Base-by-base conservation (phyloP, 495 filamentous ascomycete species). In the Xylaria intraflava region DNA sequence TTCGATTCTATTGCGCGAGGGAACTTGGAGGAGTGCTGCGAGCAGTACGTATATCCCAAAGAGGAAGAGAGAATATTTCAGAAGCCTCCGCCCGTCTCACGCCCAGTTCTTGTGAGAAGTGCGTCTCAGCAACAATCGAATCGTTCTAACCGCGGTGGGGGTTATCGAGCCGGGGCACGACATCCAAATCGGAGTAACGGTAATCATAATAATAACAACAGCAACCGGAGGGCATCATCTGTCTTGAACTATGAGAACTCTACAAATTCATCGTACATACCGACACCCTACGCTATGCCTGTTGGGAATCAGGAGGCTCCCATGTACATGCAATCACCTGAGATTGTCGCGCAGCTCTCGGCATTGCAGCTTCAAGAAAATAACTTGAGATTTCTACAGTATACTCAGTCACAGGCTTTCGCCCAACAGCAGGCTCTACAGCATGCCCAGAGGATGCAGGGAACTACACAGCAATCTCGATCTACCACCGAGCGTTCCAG, bases 11-110 rank as follows among this genome's bases (percentile, higher is more conserved):
- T 94, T 17, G 78, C 87, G 3, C 77, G 89, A 35, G 87, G 78
- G 9, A 84, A 90, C 60, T 74, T 97, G 30, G 82, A 80, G 4
- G 81, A 85, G 50, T 90, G 87, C 65, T 96, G 90, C 64, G 85
- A 88, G 62, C 79, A 90, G 61, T 97, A 85, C 60, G 80, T 85
- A 35, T 96, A 83, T 59, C 93, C 93, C 2, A 83, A 83, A 36
- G 86, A 94, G 60, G 89, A 95, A 64, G 84, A 88, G 60, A 83
- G 81, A 45, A 75, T 83, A 17, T 90, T 81, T 67, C 83, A 93
- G 61, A 85, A 85, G 67, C 88, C 89, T 0, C 49, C 77, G 59
- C 39, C 76, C 67, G 53, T 74, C 72, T 59, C 76, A 56, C 62
- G 73, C 27, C 71, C 76, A 63, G 49, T 73, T 19, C 61, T 77